Conservation (phyloP, 305 asterid genomes). For the Fraxinus paxiana region DNA sequence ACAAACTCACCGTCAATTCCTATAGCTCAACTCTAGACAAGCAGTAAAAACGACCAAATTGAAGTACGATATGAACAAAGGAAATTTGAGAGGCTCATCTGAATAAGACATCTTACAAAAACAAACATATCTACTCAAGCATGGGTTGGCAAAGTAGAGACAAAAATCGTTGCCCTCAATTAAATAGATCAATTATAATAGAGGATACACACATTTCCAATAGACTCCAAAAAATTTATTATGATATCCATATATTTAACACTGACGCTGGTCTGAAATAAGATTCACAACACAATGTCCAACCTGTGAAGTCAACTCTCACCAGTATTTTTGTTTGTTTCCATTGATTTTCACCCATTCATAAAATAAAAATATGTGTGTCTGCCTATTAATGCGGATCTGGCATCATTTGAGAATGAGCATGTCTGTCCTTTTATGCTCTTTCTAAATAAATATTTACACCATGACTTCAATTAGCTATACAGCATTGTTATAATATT, state of each 20-base stretch:
- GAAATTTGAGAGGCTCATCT: background rate
- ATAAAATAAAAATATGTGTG: conserved; percentile 20
- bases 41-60: background rate
- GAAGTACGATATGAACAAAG: no score
- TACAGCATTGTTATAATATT: no score
- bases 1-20: background rate
- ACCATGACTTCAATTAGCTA: conserved; percentile 14
- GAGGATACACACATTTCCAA: background rate
- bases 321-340: background rate
- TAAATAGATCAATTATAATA: background rate
- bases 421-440: conserved; percentile 70
- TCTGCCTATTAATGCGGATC: conserved; percentile 78
- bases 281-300: background rate
- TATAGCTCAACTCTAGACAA: background rate
- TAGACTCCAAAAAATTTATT: background rate
- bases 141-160: conserved; percentile 11
- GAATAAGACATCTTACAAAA: background rate
- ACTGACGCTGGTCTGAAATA: background rate
- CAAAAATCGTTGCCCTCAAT: conserved; percentile 26
- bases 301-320: conserved; percentile 8
- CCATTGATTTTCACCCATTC: conserved; percentile 1
- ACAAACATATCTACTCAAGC: background rate
- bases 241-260: no score
- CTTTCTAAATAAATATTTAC: conserved; percentile 10
- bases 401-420: conserved; percentile 72